Percentiles rank a stretch among this genome's conserved stretches.
Conservation (phyloP, 2,329 filamentous ascomycete genomes). For the Hypoxylon sp. region DNA sequence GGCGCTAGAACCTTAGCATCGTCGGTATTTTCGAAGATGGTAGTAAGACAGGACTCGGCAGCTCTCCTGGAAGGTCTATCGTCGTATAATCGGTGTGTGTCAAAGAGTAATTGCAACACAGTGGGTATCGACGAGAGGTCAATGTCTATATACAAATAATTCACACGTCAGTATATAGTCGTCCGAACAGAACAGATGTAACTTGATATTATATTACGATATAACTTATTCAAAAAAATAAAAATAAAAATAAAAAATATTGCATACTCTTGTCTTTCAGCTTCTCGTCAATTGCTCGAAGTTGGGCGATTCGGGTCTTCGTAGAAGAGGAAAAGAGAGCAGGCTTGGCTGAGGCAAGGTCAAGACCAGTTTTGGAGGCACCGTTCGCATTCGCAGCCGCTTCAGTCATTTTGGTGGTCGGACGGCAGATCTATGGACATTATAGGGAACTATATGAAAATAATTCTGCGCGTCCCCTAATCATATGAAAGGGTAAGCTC, state of each 20-base stretch:
- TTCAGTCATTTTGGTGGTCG: slow-evolving; percentile 59
- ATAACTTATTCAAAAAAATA: slow-evolving; percentile 1
- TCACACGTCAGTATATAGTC: slow-evolving; percentile 6
- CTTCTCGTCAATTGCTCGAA: slow-evolving; percentile 65
- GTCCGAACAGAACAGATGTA: too few species aligned
- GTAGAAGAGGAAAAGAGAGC: slow-evolving; percentile 71
- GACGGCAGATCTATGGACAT: slow-evolving; percentile 49
- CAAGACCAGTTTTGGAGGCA: slow-evolving; percentile 53
- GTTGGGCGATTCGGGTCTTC: slow-evolving; percentile 59
- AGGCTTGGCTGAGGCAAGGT: slow-evolving; percentile 58
- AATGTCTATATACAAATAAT: slow-evolving; percentile 50
- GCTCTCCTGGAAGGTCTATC: slow-evolving; percentile 86
- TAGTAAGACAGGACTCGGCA: slow-evolving; percentile 80
- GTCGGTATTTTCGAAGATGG: slow-evolving; percentile 67
- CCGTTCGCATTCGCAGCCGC: slow-evolving; percentile 55
- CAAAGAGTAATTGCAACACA: slow-evolving; percentile 79
- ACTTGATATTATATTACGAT: too few species aligned
- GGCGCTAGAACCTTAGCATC: slow-evolving; percentile 67
- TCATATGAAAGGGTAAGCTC: too few species aligned
- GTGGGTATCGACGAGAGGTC: slow-evolving; percentile 58
- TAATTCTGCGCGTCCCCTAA: not conserved
- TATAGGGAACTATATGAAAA: slow-evolving; percentile 29
- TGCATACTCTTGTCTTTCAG: slow-evolving; percentile 49
- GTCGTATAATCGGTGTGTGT: slow-evolving; percentile 85
- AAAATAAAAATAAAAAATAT: not conserved